Base-by-base conservation (phyloP, 192 early-diverging fungal genomes). In the Phycomyces nitens region DNA sequence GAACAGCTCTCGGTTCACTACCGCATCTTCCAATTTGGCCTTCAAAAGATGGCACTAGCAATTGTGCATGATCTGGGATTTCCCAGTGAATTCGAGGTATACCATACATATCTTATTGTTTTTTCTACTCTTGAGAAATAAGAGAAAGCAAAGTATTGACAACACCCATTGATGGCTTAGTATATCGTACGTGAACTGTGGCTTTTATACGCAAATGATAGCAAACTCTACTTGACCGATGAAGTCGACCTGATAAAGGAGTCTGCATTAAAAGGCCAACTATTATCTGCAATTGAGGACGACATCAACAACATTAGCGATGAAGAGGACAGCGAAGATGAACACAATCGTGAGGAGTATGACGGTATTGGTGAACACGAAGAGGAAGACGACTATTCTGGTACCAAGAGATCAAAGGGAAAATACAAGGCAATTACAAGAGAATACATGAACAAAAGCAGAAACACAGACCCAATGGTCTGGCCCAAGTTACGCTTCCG, bases 21-120 rank as follows among this genome's bases (percentile, higher is more conserved):
- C 24, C 64, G 58, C 8, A 47, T 63, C 1, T 56, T 68, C 9
- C 74, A 76, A 34, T 51, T 61, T 26, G 29, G 27, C 1, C 39
- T 76, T 11, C 64, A 53, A 44, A 23, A 66, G 6, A 9, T 67
- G 18, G 12, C 26, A 12, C 41, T 60, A 16, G 38, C 38, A 26
- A 38, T 76, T 39, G 61, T 68, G 8, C 59, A 63, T 21, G 65
- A 71, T 18, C 29, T 71, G 10, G 60, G 51, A 22, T 62, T 66
- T 8, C 74, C 74, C 5, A 21, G 16, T 12, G 64, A 76, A 22
- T 67, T 71, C 10, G 74, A 74, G 24, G 71, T 73, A 64, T 40
- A 62, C 41, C 0, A 22, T 34, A 34, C 29, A 41, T 24, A 39
- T 11, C 41, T 34, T 21, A 21, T 21, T 12, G 20, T 14, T 21